Conservation (phyloP, 345 rosid genomes). For the Limnanthes douglasii region DNA sequence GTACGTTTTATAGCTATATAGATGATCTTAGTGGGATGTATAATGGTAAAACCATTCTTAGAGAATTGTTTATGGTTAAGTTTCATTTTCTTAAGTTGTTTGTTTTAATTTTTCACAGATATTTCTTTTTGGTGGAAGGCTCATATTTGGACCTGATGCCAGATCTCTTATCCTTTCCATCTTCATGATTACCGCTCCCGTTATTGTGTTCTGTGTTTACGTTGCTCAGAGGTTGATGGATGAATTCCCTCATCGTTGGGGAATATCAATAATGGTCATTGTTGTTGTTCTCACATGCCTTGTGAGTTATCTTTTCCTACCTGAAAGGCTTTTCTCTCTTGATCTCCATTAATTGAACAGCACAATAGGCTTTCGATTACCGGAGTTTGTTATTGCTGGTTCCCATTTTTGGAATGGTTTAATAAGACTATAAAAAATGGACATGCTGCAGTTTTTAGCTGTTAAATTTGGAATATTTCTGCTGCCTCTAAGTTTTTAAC, state of each 20-base stretch:
- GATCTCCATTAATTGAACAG: slow-evolving; percentile 1
- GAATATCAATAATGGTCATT: slow-evolving; percentile 44
- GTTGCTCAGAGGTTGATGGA: slow-evolving; percentile 56
- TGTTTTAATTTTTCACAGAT: slow-evolving; percentile 28
- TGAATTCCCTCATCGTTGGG: slow-evolving; percentile 53
- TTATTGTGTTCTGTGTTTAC: slow-evolving; percentile 53
- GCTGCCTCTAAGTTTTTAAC: too few species aligned
- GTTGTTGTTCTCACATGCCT: slow-evolving; percentile 29
- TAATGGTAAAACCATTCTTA: too few species aligned
- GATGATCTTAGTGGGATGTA: too few species aligned
- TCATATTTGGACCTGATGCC: slow-evolving; percentile 94
- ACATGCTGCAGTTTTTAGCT: too few species aligned
- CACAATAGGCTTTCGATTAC: too few species aligned
- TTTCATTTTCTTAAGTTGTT: not conserved
- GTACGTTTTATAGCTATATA: too few species aligned
- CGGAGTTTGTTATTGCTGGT: too few species aligned
- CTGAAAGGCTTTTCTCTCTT: slow-evolving; percentile 4
- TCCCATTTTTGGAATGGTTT: too few species aligned
- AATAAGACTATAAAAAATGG: too few species aligned
- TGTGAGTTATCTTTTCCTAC: slow-evolving; percentile 36
- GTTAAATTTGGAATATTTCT: too few species aligned
- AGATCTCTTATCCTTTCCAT: slow-evolving; percentile 44
- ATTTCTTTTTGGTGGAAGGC: slow-evolving; percentile 61
- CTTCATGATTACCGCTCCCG: slow-evolving; percentile 65
- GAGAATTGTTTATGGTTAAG: too few species aligned